Percentiles rank a stretch among this genome's conserved stretches.
These are phyloP conservation scores for Fragilariopsis cylindrus DNA, from an alignment of 108 stramenopile species.

Conservation along the genomic window DNA sequence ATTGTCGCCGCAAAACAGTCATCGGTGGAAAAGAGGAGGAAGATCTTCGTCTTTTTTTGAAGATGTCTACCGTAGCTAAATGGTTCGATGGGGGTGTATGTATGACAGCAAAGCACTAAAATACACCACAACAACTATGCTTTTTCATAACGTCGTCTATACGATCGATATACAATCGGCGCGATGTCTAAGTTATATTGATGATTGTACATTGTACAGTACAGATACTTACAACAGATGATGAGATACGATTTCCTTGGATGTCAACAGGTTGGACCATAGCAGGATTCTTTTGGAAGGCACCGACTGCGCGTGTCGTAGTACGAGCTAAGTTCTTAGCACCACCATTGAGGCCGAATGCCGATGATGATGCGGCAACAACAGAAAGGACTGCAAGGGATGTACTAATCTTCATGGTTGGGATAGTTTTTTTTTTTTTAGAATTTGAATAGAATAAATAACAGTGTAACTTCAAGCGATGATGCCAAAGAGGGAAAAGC, in stretches of 20 bases:
- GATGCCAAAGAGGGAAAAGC: not conserved
- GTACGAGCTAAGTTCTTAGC: slow-evolving; percentile 27
- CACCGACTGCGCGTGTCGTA: not conserved
- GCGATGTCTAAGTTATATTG: not conserved
- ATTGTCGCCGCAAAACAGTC: not conserved
- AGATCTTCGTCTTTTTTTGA: no score
- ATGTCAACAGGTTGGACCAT: slow-evolving; percentile 54
- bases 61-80: no score
- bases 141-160: no score
- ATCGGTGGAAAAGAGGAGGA: not conserved
- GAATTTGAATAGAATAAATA: not conserved
- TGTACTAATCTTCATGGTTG: slow-evolving; percentile 62
- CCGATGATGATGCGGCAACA: slow-evolving; percentile 62
- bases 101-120: no score
- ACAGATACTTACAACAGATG: slow-evolving; percentile 25
- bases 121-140: no score
- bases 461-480: no score
- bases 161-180: not conserved
- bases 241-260: slow-evolving; percentile 44
- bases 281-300: slow-evolving; percentile 22
- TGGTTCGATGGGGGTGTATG: no score
- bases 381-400: slow-evolving; percentile 54
- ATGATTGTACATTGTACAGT: not conserved
- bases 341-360: slow-evolving; percentile 59
- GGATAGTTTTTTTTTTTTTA: slow-evolving; percentile 2